These are phyloP conservation scores for Sporisorium reilianum DNA, from an alignment of 1,284 basidiomycete species.

Conservation along the genomic window DNA sequence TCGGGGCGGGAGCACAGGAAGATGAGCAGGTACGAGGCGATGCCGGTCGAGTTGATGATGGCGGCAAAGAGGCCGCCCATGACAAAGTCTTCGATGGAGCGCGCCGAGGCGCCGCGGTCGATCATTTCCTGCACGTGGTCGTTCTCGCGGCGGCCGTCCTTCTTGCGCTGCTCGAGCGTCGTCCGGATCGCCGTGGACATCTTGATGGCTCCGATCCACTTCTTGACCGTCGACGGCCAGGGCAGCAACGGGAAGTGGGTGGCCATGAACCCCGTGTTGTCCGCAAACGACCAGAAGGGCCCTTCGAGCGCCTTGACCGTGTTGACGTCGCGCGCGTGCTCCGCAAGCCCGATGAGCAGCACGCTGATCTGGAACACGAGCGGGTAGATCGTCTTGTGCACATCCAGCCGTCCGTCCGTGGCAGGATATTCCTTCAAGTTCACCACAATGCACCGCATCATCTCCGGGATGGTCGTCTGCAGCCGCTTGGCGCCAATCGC, in stretches of 20 bases:
- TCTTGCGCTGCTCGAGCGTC: conserved; percentile 35
- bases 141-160: conserved; percentile 39
- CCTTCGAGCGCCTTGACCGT: conserved; percentile 33
- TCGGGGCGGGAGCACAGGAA: conserved; percentile 32
- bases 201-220: conserved; percentile 48
- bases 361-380: conserved; percentile 54
- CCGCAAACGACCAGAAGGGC: conserved; percentile 51
- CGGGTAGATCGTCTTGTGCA: conserved; percentile 49
- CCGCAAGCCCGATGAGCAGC: conserved; percentile 36
- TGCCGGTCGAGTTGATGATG: conserved; percentile 56
- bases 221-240: conserved; percentile 27
- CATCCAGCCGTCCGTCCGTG: conserved; percentile 26
- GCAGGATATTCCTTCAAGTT: conserved; percentile 22
- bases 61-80: conserved; percentile 54
- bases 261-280: conserved; percentile 47
- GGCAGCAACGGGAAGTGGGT: conserved; percentile 41
- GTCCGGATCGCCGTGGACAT: conserved; percentile 42
- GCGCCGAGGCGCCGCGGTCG: conserved; percentile 27
- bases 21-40: conserved; percentile 35
- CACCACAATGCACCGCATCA: conserved; percentile 27
- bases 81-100: conserved; percentile 43
- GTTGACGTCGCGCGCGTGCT: conserved; percentile 38
- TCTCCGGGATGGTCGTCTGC: conserved; percentile 27
- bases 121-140: conserved; percentile 52
- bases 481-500: conserved; percentile 25